Base-by-base conservation (phyloP, 768 basidiomycete species). In the Pleurotus eryngii region DNA sequence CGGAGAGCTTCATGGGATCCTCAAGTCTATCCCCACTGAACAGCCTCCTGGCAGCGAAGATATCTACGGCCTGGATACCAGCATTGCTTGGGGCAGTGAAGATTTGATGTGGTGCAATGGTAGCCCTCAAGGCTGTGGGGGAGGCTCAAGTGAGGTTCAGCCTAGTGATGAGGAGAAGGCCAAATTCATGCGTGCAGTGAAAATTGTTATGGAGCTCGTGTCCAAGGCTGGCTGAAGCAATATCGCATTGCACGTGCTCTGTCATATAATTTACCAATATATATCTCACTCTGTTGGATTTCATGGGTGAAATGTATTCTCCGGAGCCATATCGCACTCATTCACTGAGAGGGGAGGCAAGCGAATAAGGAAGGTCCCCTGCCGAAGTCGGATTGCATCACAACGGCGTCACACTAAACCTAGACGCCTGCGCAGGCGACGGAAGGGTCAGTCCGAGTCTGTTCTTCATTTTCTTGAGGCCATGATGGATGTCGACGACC, bases 161-260 rank as follows among this genome's bases (percentile, higher is more conserved):
- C 72, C 85, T 11, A 82, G 83, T 22, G 78, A 76, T 11, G 83
- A 84, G 63, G 72, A 92, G 55, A 89, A 84, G 72, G 72, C 55
- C n/a, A 76, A 83, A 68, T 93, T 92, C 67, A 78, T 76, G 68
- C 70, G 85, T 15, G 91, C 88, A 2, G 83, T 92, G 1, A 81
- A 79, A 37, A 89, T 91, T 49, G 79, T 91, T 15, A 70, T 83
- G 39, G 65, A 76, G 58, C 67, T 88, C 57, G 80, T 76, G 6
- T 64, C 63, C 39, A 72, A 76, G 60, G 68, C 68, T 18, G 60
- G 68, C 65, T 39, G 39, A 64, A 59, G 46, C 2, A 11, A 30
- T 8, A 51, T 30, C n/a, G 17, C 14, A 1, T 48, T 22, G 20
- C 7, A 24, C 8, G 24, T 11, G 18, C 46, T 5, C 22, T 7